Percentiles rank a stretch among this genome's conserved stretches.
These are phyloP conservation scores for Ormosia semicastrata DNA, from an alignment of 306 rosid species.

Conservation along the genomic window DNA sequence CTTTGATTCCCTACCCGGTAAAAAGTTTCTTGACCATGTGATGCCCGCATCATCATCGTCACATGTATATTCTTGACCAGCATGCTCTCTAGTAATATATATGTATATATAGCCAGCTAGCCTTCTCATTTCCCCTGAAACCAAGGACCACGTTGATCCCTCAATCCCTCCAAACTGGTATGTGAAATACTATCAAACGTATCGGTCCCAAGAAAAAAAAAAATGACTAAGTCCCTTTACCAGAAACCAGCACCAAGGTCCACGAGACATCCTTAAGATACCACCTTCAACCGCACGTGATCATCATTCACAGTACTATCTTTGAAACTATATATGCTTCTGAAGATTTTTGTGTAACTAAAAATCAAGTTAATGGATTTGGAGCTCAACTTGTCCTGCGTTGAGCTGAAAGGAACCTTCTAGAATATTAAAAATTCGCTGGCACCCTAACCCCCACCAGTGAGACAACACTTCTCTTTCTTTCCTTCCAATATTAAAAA, in stretches of 20 bases:
- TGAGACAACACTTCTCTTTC: not conserved
- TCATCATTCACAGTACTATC: not conserved
- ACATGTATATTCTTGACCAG: not conserved
- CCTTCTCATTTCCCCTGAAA: not conserved
- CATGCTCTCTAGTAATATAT: not conserved
- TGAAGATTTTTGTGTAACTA: not conserved
- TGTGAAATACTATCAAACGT: not conserved
- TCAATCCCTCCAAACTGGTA: not conserved
- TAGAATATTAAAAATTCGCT: conserved; percentile 13
- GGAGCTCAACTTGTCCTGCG: conserved; percentile 5
- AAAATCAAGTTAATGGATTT: not conserved
- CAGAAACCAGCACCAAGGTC: conserved; percentile 30
- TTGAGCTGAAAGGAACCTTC: conserved; percentile 25
- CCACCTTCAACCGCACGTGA: not conserved
- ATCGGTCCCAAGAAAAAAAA: not conserved
- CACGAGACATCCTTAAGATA: not conserved
- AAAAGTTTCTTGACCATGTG: not conserved
- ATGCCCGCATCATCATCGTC: not conserved
- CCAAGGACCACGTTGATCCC: conserved; percentile 6
- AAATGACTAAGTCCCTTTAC: not conserved
- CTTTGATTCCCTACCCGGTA: not conserved
- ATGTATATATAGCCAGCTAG: not conserved
- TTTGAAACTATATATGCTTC: too few species aligned
- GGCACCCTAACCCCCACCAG: conserved; percentile 33
- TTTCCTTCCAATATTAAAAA: not conserved